These are phyloP conservation scores for Nicotiana obtusifolia DNA, from an alignment of 257 asterid genomes.

Conservation along the genomic window DNA sequence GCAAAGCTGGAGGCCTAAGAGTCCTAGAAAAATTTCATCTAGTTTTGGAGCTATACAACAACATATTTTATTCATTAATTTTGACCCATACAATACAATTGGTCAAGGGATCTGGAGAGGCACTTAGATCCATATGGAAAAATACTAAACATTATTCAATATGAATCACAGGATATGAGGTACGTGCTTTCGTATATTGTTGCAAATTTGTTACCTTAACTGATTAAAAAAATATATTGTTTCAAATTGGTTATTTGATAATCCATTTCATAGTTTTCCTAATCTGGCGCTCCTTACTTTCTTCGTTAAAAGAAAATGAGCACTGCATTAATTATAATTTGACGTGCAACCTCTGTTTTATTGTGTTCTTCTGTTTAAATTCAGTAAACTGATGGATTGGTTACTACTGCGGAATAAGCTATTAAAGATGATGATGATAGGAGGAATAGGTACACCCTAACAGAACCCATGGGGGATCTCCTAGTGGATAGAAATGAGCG, in stretches of 20 bases:
- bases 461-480: conserved; percentile 48
- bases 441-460: conserved; percentile 48
- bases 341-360: not conserved
- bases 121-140: conserved; percentile 70
- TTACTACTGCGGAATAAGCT: conserved; percentile 60
- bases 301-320: not conserved
- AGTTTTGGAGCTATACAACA: conserved; percentile 33
- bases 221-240: not conserved
- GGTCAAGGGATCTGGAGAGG: conserved; percentile 61
- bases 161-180: conserved; percentile 61
- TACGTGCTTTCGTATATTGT: conserved; percentile 8
- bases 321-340: not conserved
- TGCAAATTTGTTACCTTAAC: not conserved
- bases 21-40: conserved; percentile 41
- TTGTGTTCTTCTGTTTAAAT: not conserved
- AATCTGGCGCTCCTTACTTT: not conserved
- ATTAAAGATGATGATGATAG: conserved; percentile 59
- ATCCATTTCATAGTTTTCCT: not conserved
- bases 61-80: conserved; percentile 67
- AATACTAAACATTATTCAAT: conserved; percentile 54
- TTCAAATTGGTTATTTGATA: not conserved
- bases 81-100: conserved; percentile 55
- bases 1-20: conserved; percentile 44
- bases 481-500: conserved; percentile 47
- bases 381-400: conserved; percentile 71